These are phyloP conservation scores for Colletotrichum liaoningense DNA, from an alignment of 2,329 filamentous ascomycete genomes.

Conservation along the genomic window DNA sequence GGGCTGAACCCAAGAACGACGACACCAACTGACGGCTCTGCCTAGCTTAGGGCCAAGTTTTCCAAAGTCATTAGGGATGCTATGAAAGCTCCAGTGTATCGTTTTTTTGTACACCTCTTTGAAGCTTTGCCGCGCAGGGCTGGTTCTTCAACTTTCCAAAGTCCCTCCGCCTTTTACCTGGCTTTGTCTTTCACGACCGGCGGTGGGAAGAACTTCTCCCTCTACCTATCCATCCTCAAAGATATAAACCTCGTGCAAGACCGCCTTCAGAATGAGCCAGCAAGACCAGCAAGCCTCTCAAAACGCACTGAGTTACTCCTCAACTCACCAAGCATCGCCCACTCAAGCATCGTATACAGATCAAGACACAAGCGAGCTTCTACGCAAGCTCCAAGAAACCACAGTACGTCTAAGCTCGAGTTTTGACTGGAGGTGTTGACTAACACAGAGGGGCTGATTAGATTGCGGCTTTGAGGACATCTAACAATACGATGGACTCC, in stretches of 20 bases:
- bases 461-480: slow-evolving; percentile 23
- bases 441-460: neutral
- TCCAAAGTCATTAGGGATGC: slow-evolving; percentile 1
- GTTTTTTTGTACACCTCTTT: neutral
- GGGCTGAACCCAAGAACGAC: slow-evolving; percentile 16
- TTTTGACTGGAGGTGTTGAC: neutral
- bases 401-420: neutral
- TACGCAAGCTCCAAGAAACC: slow-evolving; percentile 32
- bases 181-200: neutral
- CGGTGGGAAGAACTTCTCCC: neutral
- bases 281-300: slow-evolving; percentile 16
- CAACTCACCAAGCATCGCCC: slow-evolving; percentile 6
- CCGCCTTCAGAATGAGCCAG: slow-evolving; percentile 26
- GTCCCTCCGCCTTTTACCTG: slow-evolving; percentile 21
- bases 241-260: slow-evolving; percentile 28
- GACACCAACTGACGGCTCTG: slow-evolving; percentile 18
- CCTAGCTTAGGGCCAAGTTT: slow-evolving; percentile 11
- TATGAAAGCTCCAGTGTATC: neutral
- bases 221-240: neutral
- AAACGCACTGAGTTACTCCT: slow-evolving; percentile 9
- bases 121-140: slow-evolving; percentile 9
- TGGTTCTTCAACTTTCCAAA: slow-evolving; percentile 24
- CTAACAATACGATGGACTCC: slow-evolving; percentile 28
- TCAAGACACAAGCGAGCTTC: slow-evolving; percentile 18
- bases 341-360: slow-evolving; percentile 7